Evolutionary conservation across 2,329 filamentous ascomycete genomes (phyloP), one percentile per base, ranked within the genome.

Genomic region (Alternaria novae-zelandiae): DNA sequence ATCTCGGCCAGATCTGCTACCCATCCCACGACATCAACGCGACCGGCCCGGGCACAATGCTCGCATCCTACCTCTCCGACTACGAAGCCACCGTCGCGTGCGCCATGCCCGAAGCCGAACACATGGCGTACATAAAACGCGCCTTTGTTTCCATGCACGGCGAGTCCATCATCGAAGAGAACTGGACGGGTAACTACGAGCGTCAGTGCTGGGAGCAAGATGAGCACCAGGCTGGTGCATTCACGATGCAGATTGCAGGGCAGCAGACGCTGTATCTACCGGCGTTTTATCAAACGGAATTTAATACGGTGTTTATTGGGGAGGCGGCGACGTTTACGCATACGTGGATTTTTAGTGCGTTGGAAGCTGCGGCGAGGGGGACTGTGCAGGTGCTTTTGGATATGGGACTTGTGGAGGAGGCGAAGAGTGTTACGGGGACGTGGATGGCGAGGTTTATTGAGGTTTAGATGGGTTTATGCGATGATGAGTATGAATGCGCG

Each of bases 201-300:
- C 82, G 89, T 0, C 84, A 86, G 41, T 91, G 89, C 80, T 91
- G 89, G 89, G 79, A 84, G 51, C 77, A 85, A 6, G 87, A 91
- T 65, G 83, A 86, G 54, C 84, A 86, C 60, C 83, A 88, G 73
- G 84, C 83, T 0, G 89, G 85, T 0, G 84, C 85, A 3, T 92
- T 89, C 88, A 86, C 86, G 2, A 76, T 77, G 5, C 89, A 89
- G 1, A 79, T 82, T 2, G 80, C 87, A 0, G 88, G 88, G 0
- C 88, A 91, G 80, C 89, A 92, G 71, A 83, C 89, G 69, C 70
- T 91, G 23, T 92, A 90, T 67, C 80, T 92, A 10, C 89, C 90
- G 0, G 86, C 89, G 21, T 92, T 90, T 70, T 90, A 89, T 70
- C 86, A 88, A 72, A 91, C 88, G 0, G 86, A 91, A 73, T 85